phyloP scores from a whole-genome alignment of 306 rosid genomes.

The Hylodesmum podocarpum region DNA sequence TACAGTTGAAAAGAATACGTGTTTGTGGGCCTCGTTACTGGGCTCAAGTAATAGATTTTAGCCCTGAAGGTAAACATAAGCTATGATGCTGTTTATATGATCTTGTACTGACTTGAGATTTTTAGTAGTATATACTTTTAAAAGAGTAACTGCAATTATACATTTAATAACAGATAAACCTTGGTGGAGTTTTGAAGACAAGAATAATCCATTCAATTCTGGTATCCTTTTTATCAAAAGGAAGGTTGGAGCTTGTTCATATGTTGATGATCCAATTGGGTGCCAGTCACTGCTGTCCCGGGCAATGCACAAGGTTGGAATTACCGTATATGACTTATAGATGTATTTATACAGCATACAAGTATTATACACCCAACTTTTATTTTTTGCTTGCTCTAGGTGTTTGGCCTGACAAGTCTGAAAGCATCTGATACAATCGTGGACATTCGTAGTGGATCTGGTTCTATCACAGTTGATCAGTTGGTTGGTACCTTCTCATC shows the following conservation, averaged over 20 bases:
- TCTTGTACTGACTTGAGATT: conserved; percentile 1
- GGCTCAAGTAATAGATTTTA: conserved; percentile 81
- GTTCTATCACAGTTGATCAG: conserved; percentile 83
- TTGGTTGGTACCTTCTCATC: conserved; percentile 93
- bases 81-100: conserved; percentile 20
- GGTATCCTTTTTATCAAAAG: conserved; percentile 92
- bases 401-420: conserved; percentile 78
- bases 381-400: conserved; percentile 52
- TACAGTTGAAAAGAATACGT: conserved; percentile 80
- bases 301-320: conserved; percentile 92
- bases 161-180: conserved; percentile 69
- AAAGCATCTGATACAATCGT: conserved; percentile 44
- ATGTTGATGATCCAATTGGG: conserved; percentile 96
- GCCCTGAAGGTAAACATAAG: conserved; percentile 66
- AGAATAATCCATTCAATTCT: conserved; percentile 75
- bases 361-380: background rate
- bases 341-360: background rate
- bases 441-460: conserved; percentile 51
- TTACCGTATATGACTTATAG: conserved; percentile 9
- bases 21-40: conserved; percentile 97
- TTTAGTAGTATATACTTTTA: conserved; percentile 13
- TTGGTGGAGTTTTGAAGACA: conserved; percentile 93
- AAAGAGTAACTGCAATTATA: conserved; percentile 19
- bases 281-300: conserved; percentile 92
- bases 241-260: conserved; percentile 97